A percentile compares a stretch with the other conserved stretches of the same genome.
Evolutionary conservation across 2,329 filamentous ascomycete species (phyloP).

Genomic region (Epichloe brachyelytri): DNA sequence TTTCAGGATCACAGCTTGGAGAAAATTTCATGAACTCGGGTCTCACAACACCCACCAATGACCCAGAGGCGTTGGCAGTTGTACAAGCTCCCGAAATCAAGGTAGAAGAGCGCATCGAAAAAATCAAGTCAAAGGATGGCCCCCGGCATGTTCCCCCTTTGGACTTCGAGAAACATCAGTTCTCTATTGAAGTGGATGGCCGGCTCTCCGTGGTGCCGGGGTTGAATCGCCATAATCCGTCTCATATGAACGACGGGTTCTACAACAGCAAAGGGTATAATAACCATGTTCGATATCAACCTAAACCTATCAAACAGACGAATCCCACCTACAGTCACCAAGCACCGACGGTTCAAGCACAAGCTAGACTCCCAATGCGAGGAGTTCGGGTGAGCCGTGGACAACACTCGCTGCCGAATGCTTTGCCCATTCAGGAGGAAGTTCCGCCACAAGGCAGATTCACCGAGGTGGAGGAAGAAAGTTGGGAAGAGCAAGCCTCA

Average conservation of each 20-base stretch:
- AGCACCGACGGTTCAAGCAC: slow-evolving; percentile 9
- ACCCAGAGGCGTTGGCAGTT: slow-evolving; percentile 9
- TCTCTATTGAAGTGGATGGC: slow-evolving; percentile 3
- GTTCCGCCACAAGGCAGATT: background rate
- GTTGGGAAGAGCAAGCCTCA: slow-evolving; percentile 10
- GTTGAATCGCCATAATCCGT: slow-evolving; percentile 12
- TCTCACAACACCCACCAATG: slow-evolving; percentile 23
- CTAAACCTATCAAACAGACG: slow-evolving; percentile 9
- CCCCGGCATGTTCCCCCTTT: background rate
- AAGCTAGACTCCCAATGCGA: slow-evolving; percentile 27
- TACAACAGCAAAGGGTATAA: slow-evolving; percentile 13
- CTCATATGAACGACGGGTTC: slow-evolving; percentile 22
- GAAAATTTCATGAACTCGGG: slow-evolving; percentile 28
- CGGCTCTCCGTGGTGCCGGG: slow-evolving; percentile 20
- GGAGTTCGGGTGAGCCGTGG: slow-evolving; percentile 10
- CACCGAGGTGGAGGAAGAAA: slow-evolving; percentile 9
- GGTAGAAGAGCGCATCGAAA: slow-evolving; percentile 1
- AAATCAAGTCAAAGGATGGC: background rate
- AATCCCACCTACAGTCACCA: slow-evolving; percentile 10
- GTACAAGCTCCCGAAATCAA: slow-evolving; percentile 5
- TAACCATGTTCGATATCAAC: slow-evolving; percentile 8
- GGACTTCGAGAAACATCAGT: slow-evolving; percentile 1
- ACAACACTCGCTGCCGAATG: background rate
- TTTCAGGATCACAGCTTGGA: slow-evolving; percentile 25
- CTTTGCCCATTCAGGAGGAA: slow-evolving; percentile 1